phyloP scores from a whole-genome alignment of 2,329 filamentous ascomycete species.

The Colletotrichum spaethianum region DNA sequence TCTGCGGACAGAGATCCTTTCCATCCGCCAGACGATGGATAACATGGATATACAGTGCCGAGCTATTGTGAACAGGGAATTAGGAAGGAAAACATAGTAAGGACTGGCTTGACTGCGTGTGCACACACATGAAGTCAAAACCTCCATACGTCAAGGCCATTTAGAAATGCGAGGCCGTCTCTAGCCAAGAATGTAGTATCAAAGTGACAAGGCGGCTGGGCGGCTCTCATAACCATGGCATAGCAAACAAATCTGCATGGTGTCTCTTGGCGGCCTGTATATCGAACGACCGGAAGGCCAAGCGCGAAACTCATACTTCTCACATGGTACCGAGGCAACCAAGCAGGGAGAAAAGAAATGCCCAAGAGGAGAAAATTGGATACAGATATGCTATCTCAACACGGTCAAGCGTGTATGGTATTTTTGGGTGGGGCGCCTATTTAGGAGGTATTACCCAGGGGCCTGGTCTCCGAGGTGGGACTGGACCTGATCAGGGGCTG shows the following conservation, averaged over 20 bases:
- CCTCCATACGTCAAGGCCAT: background rate
- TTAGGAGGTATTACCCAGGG: background rate
- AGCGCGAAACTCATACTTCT: background rate
- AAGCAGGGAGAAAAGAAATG: background rate
- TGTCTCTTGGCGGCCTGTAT: background rate
- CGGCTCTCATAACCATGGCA: background rate
- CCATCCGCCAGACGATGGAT: background rate
- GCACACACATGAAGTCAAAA: background rate
- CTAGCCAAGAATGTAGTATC: background rate
- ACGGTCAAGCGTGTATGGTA: background rate
- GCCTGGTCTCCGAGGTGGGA: background rate
- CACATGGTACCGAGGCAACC: background rate
- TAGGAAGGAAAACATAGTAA: background rate
- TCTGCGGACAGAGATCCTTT: background rate
- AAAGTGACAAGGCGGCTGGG: background rate
- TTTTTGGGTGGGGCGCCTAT: background rate
- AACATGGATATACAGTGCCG: background rate
- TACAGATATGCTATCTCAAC: background rate
- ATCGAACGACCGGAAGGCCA: background rate
- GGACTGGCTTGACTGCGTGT: too few species aligned
- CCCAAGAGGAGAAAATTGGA: background rate
- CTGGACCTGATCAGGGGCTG: background rate
- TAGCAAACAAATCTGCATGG: background rate
- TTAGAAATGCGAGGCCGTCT: too few species aligned
- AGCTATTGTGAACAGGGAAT: too few species aligned